Percentiles rank a stretch among this genome's conserved stretches.
phyloP scores from a whole-genome alignment of 2,329 filamentous ascomycete genomes.

The Tolypocladium nubicola region DNA sequence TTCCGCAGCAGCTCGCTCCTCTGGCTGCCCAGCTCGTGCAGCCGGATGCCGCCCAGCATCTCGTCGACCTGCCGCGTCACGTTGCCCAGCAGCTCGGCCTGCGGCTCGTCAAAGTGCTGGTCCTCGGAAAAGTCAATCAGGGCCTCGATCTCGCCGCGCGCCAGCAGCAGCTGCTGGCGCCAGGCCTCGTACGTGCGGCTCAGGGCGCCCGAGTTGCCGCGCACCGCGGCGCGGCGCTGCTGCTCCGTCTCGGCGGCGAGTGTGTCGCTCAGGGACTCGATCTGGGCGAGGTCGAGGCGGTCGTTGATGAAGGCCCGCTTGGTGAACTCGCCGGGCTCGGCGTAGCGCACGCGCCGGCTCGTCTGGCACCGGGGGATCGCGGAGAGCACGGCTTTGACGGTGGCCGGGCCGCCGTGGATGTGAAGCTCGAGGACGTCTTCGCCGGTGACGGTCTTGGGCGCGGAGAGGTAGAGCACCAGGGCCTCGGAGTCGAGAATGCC shows the following conservation, averaged over 20 bases:
- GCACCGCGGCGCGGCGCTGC: constrained; percentile 77
- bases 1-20: constrained; percentile 74
- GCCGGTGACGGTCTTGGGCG: constrained; percentile 75
- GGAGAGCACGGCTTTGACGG: constrained; percentile 73
- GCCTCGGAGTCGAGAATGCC: constrained; percentile 69
- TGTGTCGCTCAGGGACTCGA: constrained; percentile 53
- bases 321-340: constrained; percentile 93
- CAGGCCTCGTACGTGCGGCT: constrained; percentile 72
- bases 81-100: constrained; percentile 57
- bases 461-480: constrained; percentile 72
- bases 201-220: constrained; percentile 60
- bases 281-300: constrained; percentile 77
- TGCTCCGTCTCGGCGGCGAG: constrained; percentile 75
- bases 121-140: constrained; percentile 97
- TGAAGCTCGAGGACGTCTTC: constrained; percentile 90
- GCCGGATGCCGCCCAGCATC: constrained; percentile 52
- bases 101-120: constrained; percentile 90
- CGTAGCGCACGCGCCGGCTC: constrained; percentile 56
- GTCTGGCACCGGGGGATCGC: constrained; percentile 53
- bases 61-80: constrained; percentile 53
- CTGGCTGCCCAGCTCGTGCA: constrained; percentile 67
- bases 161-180: constrained; percentile 66
- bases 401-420: constrained; percentile 84
- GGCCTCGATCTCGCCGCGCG: constrained; percentile 85
- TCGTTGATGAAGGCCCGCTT: constrained; percentile 81